Percentiles rank a stretch among this genome's conserved stretches.
Evolutionary conservation across 257 asterid genomes (phyloP).

Genomic region (Scutellaria baicalensis): DNA sequence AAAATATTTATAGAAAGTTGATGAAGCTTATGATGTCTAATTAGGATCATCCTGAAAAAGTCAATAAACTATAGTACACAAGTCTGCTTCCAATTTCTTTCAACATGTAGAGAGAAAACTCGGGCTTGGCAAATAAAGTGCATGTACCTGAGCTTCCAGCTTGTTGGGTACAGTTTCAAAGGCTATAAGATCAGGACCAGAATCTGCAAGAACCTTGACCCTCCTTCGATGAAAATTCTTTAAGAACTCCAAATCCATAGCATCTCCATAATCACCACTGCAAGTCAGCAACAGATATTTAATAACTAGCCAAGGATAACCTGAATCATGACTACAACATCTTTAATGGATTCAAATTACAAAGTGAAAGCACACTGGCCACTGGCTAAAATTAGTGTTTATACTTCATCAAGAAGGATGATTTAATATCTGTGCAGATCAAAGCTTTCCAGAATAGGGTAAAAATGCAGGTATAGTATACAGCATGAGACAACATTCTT

Average conservation of each 20-base stretch:
- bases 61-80: not conserved
- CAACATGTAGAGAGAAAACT: not conserved
- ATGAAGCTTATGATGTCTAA: not conserved
- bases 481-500: not conserved
- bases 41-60: not conserved
- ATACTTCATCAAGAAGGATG: slow-evolving; percentile 1
- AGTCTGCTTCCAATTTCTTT: not conserved
- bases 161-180: slow-evolving; percentile 88
- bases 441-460: not conserved
- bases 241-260: slow-evolving; percentile 55
- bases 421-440: not conserved
- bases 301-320: not conserved
- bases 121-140: not conserved
- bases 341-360: not conserved
- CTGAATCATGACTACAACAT: not conserved
- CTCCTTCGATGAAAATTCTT: slow-evolving; percentile 82
- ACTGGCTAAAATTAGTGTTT: not conserved
- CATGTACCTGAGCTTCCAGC: slow-evolving; percentile 75
- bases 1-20: not conserved
- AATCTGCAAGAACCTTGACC: slow-evolving; percentile 71
- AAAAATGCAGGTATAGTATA: not conserved
- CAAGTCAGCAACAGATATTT: not conserved
- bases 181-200: slow-evolving; percentile 82
- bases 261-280: slow-evolving; percentile 86
- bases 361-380: not conserved